A percentile compares a stretch with the other conserved stretches of the same genome.
Conservation (phyloP, 176 grass and related monocot species). For the Phragmites australis region DNA sequence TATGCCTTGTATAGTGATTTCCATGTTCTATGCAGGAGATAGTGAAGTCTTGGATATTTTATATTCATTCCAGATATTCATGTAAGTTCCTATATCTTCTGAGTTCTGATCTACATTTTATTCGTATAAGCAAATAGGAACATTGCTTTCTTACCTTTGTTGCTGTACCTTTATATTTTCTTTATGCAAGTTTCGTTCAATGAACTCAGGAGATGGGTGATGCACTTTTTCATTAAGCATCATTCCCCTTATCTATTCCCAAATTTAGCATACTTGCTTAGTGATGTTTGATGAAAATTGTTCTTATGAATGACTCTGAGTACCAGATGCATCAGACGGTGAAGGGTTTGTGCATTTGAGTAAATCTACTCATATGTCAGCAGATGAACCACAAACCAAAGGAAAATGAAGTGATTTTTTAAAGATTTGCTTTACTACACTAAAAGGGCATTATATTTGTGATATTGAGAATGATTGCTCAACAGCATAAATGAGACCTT, state of each 20-base stretch:
- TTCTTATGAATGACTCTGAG: neutral
- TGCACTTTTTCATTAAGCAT: neutral
- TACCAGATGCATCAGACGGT: slow-evolving; percentile 2
- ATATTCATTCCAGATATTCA: neutral
- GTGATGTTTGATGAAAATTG: neutral
- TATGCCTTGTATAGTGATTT: neutral
- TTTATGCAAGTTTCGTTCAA: neutral
- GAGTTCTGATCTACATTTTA: neutral
- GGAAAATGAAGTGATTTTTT: neutral
- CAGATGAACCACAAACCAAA: neutral
- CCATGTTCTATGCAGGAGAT: neutral
- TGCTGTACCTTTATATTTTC: neutral
- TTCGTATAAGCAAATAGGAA: neutral
- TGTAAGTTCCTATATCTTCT: neutral
- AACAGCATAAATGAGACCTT: slow-evolving; percentile 18
- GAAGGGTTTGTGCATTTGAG: neutral
- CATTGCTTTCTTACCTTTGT: neutral
- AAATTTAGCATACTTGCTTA: neutral
- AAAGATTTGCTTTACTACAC: slow-evolving; percentile 6
- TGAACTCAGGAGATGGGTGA: neutral
- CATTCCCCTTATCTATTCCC: neutral
- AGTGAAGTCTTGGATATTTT: neutral
- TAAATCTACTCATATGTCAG: slow-evolving; percentile 2
- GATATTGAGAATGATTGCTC: slow-evolving; percentile 25
- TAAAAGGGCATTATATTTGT: neutral